phyloP scores from a whole-genome alignment of 768 basidiomycete species.

The Leccinellum rugosiceps region DNA sequence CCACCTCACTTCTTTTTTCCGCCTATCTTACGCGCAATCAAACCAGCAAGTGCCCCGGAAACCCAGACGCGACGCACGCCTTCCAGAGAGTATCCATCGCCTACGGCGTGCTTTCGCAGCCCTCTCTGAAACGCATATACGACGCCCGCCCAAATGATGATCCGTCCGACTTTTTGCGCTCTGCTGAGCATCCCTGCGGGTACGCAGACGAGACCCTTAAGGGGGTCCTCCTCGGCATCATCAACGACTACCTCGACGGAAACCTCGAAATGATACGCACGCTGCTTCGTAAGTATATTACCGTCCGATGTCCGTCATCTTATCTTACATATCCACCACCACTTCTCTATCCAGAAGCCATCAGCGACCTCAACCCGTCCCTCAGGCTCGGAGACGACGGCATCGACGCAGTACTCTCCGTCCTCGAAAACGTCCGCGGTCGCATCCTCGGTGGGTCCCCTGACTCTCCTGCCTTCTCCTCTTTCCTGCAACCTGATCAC shows the following conservation, averaged over 20 bases:
- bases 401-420: constrained; percentile 69
- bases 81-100: constrained; percentile 87
- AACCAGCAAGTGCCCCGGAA: constrained; percentile 73
- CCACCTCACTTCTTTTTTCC: not conserved
- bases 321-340: not conserved
- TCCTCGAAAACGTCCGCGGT: constrained; percentile 68
- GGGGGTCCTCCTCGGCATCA: constrained; percentile 67
- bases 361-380: constrained; percentile 78
- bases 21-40: constrained; percentile 30
- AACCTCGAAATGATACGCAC: constrained; percentile 83
- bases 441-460: constrained; percentile 58
- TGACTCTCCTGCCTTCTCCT: not conserved
- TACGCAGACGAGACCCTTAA: constrained; percentile 79
- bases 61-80: constrained; percentile 74
- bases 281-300: constrained; percentile 55
- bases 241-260: constrained; percentile 81
- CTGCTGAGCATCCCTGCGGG: constrained; percentile 43
- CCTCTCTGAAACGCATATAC: constrained; percentile 64
- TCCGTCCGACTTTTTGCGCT: constrained; percentile 47
- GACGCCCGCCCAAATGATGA: constrained; percentile 52
- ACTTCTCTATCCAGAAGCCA: constrained; percentile 55
- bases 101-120: constrained; percentile 75
- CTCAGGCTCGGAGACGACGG: constrained; percentile 75
- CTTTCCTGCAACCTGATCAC: not conserved
- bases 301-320: not conserved